Conservation (phyloP, 2,329 filamentous ascomycete species). For the Aspergillus sp. region DNA sequence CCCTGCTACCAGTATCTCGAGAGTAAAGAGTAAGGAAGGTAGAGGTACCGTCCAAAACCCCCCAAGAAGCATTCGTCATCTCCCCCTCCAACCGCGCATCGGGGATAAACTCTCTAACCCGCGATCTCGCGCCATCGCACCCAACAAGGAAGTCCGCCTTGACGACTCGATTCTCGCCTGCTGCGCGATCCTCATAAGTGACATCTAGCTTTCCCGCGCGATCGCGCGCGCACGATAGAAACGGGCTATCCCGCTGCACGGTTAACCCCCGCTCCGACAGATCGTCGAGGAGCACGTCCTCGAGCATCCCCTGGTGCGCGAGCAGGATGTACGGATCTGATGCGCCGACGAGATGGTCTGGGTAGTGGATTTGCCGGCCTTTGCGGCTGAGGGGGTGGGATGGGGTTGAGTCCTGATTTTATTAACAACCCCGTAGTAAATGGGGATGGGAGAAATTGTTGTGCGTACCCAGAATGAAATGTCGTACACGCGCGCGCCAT, state of each 20-base stretch:
- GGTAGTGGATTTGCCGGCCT: slow-evolving; percentile 68
- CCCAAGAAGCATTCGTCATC: slow-evolving; percentile 63
- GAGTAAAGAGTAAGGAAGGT: too few relatives aligned
- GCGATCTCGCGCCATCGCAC: slow-evolving; percentile 71
- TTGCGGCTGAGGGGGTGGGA: slow-evolving; percentile 56
- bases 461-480: slow-evolving; percentile 72
- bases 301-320: slow-evolving; percentile 73
- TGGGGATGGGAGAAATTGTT: background rate
- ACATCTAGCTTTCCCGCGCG: slow-evolving; percentile 41
- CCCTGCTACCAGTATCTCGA: too few relatives aligned
- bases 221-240: slow-evolving; percentile 51
- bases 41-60: slow-evolving; percentile 65
- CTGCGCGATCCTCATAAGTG: slow-evolving; percentile 39
- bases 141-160: slow-evolving; percentile 66
- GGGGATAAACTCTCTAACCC: slow-evolving; percentile 64
- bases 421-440: background rate
- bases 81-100: slow-evolving; percentile 50
- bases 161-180: slow-evolving; percentile 44
- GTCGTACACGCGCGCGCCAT: slow-evolving; percentile 70
- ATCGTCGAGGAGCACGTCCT: slow-evolving; percentile 69
- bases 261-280: slow-evolving; percentile 63
- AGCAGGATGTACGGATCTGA: slow-evolving; percentile 56
- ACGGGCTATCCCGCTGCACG: slow-evolving; percentile 64
- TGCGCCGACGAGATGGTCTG: slow-evolving; percentile 49
- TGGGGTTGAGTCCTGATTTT: slow-evolving; percentile 8